Base-by-base conservation (phyloP, 768 basidiomycete species). In the Tephrocybe sp. region DNA sequence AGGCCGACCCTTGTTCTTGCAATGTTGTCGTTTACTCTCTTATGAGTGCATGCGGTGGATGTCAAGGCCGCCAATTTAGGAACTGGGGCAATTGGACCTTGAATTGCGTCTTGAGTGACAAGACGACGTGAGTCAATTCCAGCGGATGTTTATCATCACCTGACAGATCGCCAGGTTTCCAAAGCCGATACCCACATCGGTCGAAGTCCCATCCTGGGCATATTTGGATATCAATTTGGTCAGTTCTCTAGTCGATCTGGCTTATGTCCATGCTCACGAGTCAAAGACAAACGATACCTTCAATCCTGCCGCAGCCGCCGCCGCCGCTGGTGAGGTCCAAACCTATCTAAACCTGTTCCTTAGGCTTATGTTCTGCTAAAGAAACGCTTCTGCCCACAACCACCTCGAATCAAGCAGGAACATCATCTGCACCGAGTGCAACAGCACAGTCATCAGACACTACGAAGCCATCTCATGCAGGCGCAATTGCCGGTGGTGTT, bases 401-500 rank as follows among this genome's bases (percentile, higher is more conserved):
- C 34, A 36, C 48, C 34, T 21, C 30, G 25, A 24, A 36, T 37
- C 30, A 42, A 18, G 2, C 41, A 42, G 21, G 8, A 18, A 41
- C 24, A 23, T 18, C 36, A 39, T 18, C 38, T 6, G 18, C 8
- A n/a, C 34, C 34, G 9, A 36, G 39, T 52, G 33, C 40, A 11
- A 34, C 45, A 26, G 11, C 34, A 36, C 34, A 36, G 15, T n/a
- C 34, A 20, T 42, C 40, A 26, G 32, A 34, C 17, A 14, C 24
- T 28, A 25, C 28, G 25, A 53, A 51, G 30, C 52, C 50, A 30
- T 55, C 61, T 15, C 68, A 80, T 56, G 73, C 79, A 2, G 84
- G 83, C 2, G 81, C 80, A 17, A 85, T 87, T 30, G 79, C 81
- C 5, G 85, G 85, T 18, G 84, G 84, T 17, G 77, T 78, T 7